Conservation (phyloP, 306 rosid species). For the Malus fusca region DNA sequence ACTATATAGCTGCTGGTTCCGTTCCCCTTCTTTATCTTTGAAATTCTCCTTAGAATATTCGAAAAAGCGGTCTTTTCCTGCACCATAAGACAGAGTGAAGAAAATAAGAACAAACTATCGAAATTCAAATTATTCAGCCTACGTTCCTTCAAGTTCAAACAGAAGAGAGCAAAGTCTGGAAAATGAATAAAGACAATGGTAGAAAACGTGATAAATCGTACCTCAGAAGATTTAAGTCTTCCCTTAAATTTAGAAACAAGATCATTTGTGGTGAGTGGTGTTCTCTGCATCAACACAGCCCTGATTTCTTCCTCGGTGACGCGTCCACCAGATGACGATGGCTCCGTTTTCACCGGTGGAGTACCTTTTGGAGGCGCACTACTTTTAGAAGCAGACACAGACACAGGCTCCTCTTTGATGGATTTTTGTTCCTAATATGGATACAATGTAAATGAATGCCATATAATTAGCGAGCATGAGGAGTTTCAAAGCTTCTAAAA, state of each 20-base stretch:
- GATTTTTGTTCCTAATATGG: slow-evolving; percentile 60
- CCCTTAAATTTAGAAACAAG: slow-evolving; percentile 88
- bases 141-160: not conserved
- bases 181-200: slow-evolving; percentile 2
- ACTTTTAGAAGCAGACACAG: slow-evolving; percentile 37
- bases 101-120: not conserved
- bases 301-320: slow-evolving; percentile 87
- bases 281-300: slow-evolving; percentile 71
- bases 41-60: slow-evolving; percentile 71
- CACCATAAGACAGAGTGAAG: slow-evolving; percentile 14
- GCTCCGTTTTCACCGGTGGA: slow-evolving; percentile 32
- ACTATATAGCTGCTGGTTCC: slow-evolving; percentile 66
- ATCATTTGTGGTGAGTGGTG: slow-evolving; percentile 86
- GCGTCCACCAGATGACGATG: slow-evolving; percentile 61
- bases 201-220: slow-evolving; percentile 18
- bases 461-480: not conserved
- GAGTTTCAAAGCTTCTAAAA: not conserved
- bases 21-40: slow-evolving; percentile 75
- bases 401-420: slow-evolving; percentile 40
- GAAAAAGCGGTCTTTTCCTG: slow-evolving; percentile 95
- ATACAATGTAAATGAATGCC: not conserved
- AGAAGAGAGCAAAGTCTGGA: not conserved
- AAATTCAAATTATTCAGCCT: not conserved
- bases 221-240: slow-evolving; percentile 62
- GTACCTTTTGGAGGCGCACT: slow-evolving; percentile 47